These are phyloP conservation scores for Arabidopsis hybrid DNA, from an alignment of 441 rosid genomes.

Conservation along the genomic window DNA sequence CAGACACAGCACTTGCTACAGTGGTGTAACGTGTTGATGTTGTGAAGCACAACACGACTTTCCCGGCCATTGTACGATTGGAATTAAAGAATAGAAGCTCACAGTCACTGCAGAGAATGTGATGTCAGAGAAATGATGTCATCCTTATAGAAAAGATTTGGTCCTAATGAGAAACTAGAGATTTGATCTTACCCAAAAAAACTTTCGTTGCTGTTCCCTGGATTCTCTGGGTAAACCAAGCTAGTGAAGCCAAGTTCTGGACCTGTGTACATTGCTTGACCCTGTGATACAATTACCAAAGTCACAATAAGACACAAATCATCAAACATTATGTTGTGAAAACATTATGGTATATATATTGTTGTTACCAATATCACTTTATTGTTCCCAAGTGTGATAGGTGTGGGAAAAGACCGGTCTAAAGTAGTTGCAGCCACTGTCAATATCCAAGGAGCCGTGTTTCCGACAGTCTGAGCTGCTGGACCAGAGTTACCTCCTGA, in stretches of 20 bases:
- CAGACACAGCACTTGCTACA: conserved; percentile 48
- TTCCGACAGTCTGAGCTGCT: conserved; percentile 40
- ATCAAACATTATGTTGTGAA: not conserved
- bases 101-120: conserved; percentile 46
- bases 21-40: conserved; percentile 10
- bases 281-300: conserved; percentile 29
- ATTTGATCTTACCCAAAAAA: conserved; percentile 38
- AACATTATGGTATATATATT: not conserved
- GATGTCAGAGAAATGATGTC: not conserved
- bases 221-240: conserved; percentile 50
- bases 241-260: conserved; percentile 47
- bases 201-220: conserved; percentile 31
- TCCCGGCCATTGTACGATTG: conserved; percentile 45
- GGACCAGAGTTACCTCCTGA: conserved; percentile 55
- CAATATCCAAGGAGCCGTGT: conserved; percentile 53
- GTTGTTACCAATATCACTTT: conserved; percentile 42
- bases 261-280: conserved; percentile 52
- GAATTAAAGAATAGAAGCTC: conserved; percentile 43
- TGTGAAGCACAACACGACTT: conserved; percentile 57
- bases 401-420: conserved; percentile 51
- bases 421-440: conserved; percentile 56
- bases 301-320: not conserved
- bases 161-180: not conserved
- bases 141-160: conserved; percentile 48
- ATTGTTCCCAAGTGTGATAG: conserved; percentile 52